phyloP scores from a whole-genome alignment of 805 yeast species.

The Schwanniomyces yamadae region DNA sequence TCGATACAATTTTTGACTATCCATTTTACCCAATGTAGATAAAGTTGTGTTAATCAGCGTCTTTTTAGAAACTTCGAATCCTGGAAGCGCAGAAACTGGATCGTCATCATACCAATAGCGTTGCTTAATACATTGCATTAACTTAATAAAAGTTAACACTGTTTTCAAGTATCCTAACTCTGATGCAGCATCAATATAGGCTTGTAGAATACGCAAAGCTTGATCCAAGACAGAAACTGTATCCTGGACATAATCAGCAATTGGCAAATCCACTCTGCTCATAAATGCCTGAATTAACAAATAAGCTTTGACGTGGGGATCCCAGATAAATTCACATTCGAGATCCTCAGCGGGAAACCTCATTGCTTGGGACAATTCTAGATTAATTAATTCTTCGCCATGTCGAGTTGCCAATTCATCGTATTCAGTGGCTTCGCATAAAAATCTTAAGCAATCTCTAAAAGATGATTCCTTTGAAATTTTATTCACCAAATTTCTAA shows the following conservation, averaged over 20 bases:
- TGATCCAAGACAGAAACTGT: conserved; percentile 92
- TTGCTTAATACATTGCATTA: conserved; percentile 88
- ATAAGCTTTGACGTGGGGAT: conserved; percentile 80
- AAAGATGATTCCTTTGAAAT: conserved; percentile 48
- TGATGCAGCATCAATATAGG: conserved; percentile 84
- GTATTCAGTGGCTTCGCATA: conserved; percentile 71
- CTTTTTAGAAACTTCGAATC: conserved; percentile 19
- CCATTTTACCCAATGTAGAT: conserved; percentile 44
- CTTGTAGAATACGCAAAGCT: conserved; percentile 89
- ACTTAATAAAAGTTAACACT: conserved; percentile 57
- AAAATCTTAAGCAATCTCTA: conserved; percentile 60
- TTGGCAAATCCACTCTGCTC: conserved; percentile 75
- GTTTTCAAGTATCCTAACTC: conserved; percentile 73
- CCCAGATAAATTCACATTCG: conserved; percentile 70
- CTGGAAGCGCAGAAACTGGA: conserved; percentile 59
- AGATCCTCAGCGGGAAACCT: conserved; percentile 60
- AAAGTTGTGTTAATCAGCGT: conserved; percentile 18
- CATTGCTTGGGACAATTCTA: conserved; percentile 75
- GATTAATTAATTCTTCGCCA: conserved; percentile 85
- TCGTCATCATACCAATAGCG: conserved; percentile 83
- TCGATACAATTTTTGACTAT: conserved; percentile 28
- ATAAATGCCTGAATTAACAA: conserved; percentile 72
- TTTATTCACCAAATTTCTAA: conserved; percentile 62
- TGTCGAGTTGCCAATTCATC: conserved; percentile 89
- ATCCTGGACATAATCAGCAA: conserved; percentile 93